phyloP scores from a whole-genome alignment of 257 asterid species.

The Plantago elongata region DNA sequence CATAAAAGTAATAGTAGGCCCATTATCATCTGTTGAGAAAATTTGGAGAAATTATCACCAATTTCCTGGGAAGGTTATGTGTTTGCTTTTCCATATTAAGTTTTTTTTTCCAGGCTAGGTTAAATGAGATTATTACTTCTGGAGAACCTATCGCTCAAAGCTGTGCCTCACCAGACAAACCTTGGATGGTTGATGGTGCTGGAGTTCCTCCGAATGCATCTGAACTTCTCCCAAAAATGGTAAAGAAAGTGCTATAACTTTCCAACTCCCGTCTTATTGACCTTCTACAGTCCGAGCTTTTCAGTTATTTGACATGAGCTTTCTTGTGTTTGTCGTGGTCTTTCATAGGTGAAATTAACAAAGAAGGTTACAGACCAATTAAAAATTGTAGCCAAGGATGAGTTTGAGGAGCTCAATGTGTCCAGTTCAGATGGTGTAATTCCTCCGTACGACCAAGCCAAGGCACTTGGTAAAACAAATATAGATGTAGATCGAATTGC shows the following conservation, averaged over 20 bases:
- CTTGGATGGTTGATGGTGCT: slow-evolving; percentile 94
- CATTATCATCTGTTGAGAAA: not conserved
- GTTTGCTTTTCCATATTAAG: not conserved
- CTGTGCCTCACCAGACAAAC: slow-evolving; percentile 45
- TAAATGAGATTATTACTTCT: slow-evolving; percentile 75
- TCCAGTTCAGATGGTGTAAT: slow-evolving; percentile 63
- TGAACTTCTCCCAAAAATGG: slow-evolving; percentile 72
- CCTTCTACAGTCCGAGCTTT: too few species aligned
- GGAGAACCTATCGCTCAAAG: slow-evolving; percentile 28
- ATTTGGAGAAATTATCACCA: not conserved
- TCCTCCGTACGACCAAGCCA: slow-evolving; percentile 97
- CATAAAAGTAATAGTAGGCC: slow-evolving; percentile 2
- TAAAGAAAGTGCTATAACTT: slow-evolving; percentile 17
- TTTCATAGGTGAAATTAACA: slow-evolving; percentile 63
- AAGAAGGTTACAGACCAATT: slow-evolving; percentile 97
- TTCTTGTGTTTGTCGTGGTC: slow-evolving; percentile 5
- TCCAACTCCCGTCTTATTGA: too few species aligned
- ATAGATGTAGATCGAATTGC: slow-evolving; percentile 94
- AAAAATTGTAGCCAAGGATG: slow-evolving; percentile 76
- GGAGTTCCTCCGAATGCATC: slow-evolving; percentile 78
- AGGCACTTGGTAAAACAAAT: slow-evolving; percentile 95
- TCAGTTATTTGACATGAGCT: slow-evolving; percentile 4
- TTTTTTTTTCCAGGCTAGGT: slow-evolving; percentile 51
- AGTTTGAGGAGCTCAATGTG: slow-evolving; percentile 77
- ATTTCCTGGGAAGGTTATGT: slow-evolving; percentile 3